Evolutionary conservation across 805 yeast genomes (phyloP), one percentile per base, ranked within the genome.

Genomic region (Wickerhamomyces canadensis): DNA sequence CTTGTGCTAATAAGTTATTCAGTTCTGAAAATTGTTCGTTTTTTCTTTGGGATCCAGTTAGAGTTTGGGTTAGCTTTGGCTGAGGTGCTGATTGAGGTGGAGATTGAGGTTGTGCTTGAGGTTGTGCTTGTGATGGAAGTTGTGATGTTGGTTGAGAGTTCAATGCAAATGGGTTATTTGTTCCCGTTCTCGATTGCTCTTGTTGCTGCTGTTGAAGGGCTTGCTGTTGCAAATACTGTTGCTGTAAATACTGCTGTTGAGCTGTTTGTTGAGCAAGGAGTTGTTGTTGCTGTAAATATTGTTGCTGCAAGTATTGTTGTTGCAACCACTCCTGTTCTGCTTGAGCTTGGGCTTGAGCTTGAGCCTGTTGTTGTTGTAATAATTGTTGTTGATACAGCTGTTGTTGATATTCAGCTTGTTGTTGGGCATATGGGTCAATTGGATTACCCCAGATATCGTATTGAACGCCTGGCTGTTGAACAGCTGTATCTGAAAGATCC

Each of bases 101-200:
- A 37, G 45, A 51, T 14, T 10, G 22, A 35, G 36, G 43, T 31
- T 49, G 57, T 19, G 40, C 45, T 33, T 44, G 40, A 35, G 33
- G 38, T 15, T 17, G 34, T 27, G 39, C 55, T 37, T 48, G 52
- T 31, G 41, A 48, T 34, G 36, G 47, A 23, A 42, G 47, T 32
- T 37, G 43, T 19, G 34, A 27, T 38, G 48, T 33, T 36, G 33
- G 25, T 48, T 47, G n/a, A n/a, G n/a, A n/a, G 28, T 45, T 47
- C 36, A 73, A 48, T 1, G 91, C 85, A 58, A 84, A 84, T 36
- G 95, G 95, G 58, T 84, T 84, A 59, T 84, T 83, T 16, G 84
- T 68, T 4, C 88, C 88, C 0, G 89, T 80, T 44, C 73, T 70
- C 47, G 78, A 49, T 23, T 44, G 48, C 38, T 7, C 6, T 18